phyloP scores from a whole-genome alignment of 2,329 filamentous ascomycete genomes.

The Aphanoascus verrucosus region DNA sequence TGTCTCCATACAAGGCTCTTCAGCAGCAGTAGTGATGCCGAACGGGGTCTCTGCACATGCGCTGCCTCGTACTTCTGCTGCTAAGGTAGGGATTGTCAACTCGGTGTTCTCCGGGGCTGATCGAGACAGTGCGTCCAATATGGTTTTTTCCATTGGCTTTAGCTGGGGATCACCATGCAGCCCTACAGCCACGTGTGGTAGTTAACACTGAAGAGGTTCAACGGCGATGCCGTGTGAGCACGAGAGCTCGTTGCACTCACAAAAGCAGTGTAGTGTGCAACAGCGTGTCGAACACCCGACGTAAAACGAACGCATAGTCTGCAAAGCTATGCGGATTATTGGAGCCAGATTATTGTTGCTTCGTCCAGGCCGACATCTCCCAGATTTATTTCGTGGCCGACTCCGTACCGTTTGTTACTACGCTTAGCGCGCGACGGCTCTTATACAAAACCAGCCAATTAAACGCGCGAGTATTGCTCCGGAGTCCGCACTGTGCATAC shows the following conservation, averaged over 20 bases:
- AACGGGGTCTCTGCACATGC: neutral
- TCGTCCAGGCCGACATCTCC: neutral
- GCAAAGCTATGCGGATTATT: neutral
- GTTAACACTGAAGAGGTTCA: neutral
- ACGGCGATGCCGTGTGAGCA: neutral
- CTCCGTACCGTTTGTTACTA: neutral
- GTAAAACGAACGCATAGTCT: neutral
- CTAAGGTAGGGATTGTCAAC: neutral
- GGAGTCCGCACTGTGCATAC: no score
- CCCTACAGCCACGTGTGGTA: constrained; percentile 5
- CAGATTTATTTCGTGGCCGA: neutral
- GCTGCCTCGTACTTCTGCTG: neutral
- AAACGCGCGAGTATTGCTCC: neutral
- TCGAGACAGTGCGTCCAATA: neutral
- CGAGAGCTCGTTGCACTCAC: neutral
- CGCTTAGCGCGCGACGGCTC: neutral
- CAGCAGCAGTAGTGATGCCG: no score
- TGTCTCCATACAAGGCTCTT: no score
- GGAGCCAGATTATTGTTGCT: neutral
- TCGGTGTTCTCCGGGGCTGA: neutral
- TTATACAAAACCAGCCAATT: neutral
- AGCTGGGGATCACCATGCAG: neutral
- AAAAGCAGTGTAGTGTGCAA: neutral
- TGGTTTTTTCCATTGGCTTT: neutral
- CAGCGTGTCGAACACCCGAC: neutral